These are phyloP conservation scores for Xylaria cubensis DNA, from an alignment of 495 filamentous ascomycete genomes.

Conservation along the genomic window DNA sequence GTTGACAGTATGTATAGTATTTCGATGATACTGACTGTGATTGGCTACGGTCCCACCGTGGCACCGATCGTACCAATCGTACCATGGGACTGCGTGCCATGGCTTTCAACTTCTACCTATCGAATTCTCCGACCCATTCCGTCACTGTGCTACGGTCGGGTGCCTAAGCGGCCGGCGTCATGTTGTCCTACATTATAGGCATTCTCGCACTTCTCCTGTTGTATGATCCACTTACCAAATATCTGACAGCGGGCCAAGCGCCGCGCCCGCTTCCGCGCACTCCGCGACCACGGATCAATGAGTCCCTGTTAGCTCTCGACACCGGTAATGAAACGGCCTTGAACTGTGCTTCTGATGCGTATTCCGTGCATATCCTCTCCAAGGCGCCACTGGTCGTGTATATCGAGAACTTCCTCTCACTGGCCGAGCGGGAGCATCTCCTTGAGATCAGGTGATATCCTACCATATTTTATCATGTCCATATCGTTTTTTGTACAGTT, in stretches of 20 bases:
- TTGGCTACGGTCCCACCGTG: slow-evolving; percentile 12
- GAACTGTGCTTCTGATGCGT: slow-evolving; percentile 42
- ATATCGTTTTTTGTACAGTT: background rate
- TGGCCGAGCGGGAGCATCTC: slow-evolving; percentile 46
- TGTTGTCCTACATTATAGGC: slow-evolving; percentile 42
- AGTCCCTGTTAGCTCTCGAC: slow-evolving; percentile 52
- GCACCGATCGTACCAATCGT: background rate
- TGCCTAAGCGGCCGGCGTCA: slow-evolving; percentile 6
- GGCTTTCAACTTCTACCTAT: slow-evolving; percentile 9
- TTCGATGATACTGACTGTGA: slow-evolving; percentile 1
- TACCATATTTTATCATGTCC: background rate
- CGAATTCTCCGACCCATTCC: slow-evolving; percentile 21
- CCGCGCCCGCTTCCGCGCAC: slow-evolving; percentile 41
- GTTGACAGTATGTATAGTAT: background rate
- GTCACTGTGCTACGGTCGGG: background rate
- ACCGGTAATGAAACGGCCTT: slow-evolving; percentile 33
- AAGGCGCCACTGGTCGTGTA: slow-evolving; percentile 54
- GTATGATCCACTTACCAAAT: slow-evolving; percentile 36
- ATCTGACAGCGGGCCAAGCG: slow-evolving; percentile 29
- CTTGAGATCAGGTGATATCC: slow-evolving; percentile 50
- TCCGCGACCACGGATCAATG: slow-evolving; percentile 48
- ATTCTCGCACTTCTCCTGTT: slow-evolving; percentile 35
- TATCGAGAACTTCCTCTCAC: slow-evolving; percentile 51
- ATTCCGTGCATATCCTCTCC: slow-evolving; percentile 50
- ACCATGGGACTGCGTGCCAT: slow-evolving; percentile 6